Conservation (phyloP, 495 filamentous ascomycete species). For the Letharia columbiana region DNA sequence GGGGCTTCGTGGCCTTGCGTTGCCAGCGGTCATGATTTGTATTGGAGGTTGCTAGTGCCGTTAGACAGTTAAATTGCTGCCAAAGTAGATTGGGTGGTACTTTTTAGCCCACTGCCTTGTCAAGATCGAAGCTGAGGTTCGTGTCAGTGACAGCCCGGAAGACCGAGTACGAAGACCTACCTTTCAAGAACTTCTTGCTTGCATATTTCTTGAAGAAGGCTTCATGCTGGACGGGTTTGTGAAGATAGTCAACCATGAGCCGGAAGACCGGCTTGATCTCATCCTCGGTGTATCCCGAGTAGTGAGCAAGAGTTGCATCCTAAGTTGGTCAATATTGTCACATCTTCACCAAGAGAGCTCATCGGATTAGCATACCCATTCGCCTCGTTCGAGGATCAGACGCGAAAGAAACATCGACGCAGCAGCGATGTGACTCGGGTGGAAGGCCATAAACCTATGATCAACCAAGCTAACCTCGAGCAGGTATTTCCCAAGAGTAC, state of each 20-base stretch:
- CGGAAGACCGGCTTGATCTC: constrained; percentile 87
- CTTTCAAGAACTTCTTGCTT: constrained; percentile 96
- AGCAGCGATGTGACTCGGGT: constrained; percentile 82
- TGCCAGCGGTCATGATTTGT: constrained; percentile 1
- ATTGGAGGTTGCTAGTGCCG: constrained; percentile 3
- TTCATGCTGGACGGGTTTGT: constrained; percentile 78
- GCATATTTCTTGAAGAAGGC: constrained; percentile 99
- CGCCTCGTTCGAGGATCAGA: constrained; percentile 75
- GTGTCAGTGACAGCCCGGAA: constrained; percentile 15
- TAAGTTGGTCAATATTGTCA: constrained; percentile 32
- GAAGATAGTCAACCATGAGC: constrained; percentile 92
- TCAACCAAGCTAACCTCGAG: constrained; percentile 95
- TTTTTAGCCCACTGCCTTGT: constrained; percentile 91
- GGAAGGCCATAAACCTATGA: constrained; percentile 79
- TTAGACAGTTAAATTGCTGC: constrained; percentile 1
- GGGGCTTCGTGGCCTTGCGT: neutral
- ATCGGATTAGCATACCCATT: constrained; percentile 62
- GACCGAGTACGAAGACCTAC: constrained; percentile 38
- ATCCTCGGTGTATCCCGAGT: constrained; percentile 85
- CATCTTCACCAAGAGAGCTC: neutral
- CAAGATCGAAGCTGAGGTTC: constrained; percentile 70
- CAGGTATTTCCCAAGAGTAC: constrained; percentile 95
- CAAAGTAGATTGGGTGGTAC: constrained; percentile 38
- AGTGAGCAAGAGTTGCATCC: constrained; percentile 85
- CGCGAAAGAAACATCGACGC: constrained; percentile 92